Evolutionary conservation across 345 rosid species (phyloP), one percentile per base, ranked within the genome.

Genomic region (Rhizophora apiculata): DNA sequence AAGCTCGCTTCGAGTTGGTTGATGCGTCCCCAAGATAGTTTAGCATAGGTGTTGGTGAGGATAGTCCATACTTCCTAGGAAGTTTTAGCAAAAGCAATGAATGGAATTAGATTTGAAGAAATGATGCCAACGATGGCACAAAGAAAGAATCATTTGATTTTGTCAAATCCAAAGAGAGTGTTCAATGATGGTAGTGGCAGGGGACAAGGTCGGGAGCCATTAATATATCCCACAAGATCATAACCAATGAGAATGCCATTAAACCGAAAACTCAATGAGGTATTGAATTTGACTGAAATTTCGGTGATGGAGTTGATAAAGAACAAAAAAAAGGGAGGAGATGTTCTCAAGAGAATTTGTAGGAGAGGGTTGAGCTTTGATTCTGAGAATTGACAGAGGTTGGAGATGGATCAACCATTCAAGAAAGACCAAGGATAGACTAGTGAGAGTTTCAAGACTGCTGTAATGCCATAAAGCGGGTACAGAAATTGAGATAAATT

Each of bases 221-320:
- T 58, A 18, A 68, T 26, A 27, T 26, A 43, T 19, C 31, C 19
- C 31, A 69, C 10, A 48, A 60, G 64, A 24, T 69, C 59, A 60
- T 43, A 69, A 0, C 48, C 58, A 3, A 69, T 19, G 30, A 69
- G 49, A 20, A 59, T 0, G 2, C 0, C 31, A n/a, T 69, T 11
- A 60, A 60, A 69, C 2, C 48, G 49, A 13, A 60, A 43, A 15
- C 2, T 30, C 16, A 3, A 69, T 46, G 13, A 30, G 0, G 49
- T 20, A 7, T 31, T 36, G 5, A 56, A 32, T 37, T 69, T 60
- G n/a, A 69, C 20, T n/a, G 32, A 51, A 8, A 61, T 49, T 69
- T 49, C 26, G 5, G 49, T 3, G 16, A 2, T 32, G 0, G 9
- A 21, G 6, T 27, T 69, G 15, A 61, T 69, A 10, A 22, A 49